These are phyloP conservation scores for Trypanosoma vivax DNA, from an alignment of 208 protist genomes.

Conservation along the genomic window DNA sequence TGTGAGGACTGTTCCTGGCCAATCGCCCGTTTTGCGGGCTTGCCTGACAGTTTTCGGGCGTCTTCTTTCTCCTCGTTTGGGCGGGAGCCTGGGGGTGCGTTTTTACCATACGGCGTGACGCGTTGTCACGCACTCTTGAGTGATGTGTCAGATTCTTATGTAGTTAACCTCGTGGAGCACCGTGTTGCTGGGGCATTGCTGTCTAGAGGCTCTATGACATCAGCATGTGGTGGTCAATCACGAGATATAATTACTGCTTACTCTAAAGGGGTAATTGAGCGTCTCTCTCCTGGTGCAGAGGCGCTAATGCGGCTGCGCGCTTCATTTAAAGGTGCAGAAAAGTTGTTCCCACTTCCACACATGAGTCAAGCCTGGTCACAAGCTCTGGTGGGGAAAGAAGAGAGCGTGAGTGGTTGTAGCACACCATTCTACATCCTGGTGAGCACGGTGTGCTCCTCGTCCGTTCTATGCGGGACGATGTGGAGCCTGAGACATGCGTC, in stretches of 20 bases:
- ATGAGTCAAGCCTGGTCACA: too few species aligned
- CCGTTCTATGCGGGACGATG: conserved; percentile 1
- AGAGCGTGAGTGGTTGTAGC: neutral
- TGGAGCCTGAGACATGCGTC: neutral
- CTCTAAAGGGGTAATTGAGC: conserved; percentile 30
- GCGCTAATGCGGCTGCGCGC: conserved; percentile 13
- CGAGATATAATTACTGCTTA: conserved; percentile 33
- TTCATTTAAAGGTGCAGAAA: conserved; percentile 13
- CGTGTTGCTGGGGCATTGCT: conserved; percentile 33
- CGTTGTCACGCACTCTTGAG: conserved; percentile 44
- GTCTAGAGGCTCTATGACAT: conserved; percentile 48
- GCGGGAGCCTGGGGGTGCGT: neutral
- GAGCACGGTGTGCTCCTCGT: conserved; percentile 2
- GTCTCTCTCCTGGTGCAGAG: conserved; percentile 15
- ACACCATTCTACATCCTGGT: conserved; percentile 10
- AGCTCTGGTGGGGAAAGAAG: neutral
- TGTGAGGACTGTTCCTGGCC: conserved; percentile 25
- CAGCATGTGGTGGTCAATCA: conserved; percentile 38
- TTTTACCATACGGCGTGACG: conserved; percentile 17
- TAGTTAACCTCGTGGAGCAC: conserved; percentile 50
- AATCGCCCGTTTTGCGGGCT: conserved; percentile 5
- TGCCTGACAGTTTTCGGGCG: conserved; percentile 18
- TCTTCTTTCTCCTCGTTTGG: conserved; percentile 6
- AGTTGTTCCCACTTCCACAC: conserved; percentile 18
- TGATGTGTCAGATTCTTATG: conserved; percentile 45